Evolutionary conservation across 495 filamentous ascomycete species (phyloP).

Genomic region (Thermothielavioides terrestris): DNA sequence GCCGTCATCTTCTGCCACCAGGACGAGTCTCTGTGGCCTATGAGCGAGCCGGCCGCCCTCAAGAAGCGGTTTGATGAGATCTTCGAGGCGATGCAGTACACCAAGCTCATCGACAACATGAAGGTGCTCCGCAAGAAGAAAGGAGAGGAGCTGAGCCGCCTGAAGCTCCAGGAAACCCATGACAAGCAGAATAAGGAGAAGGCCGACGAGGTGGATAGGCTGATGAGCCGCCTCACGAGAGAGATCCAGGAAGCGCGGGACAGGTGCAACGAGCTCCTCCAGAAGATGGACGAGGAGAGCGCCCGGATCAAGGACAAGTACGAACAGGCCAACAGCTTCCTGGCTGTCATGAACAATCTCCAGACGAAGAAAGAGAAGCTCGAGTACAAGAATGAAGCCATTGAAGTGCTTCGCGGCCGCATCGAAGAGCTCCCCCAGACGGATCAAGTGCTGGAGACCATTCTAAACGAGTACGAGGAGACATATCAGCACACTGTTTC

Average conservation of each 20-base stretch:
- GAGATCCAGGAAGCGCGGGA: conserved; percentile 64
- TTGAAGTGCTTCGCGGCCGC: conserved; percentile 58
- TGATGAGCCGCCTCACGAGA: conserved; percentile 51
- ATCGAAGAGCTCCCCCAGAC: conserved; percentile 68
- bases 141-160: conserved; percentile 59
- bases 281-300: conserved; percentile 35
- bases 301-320: conserved; percentile 36
- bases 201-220: conserved; percentile 61
- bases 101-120: conserved; percentile 92
- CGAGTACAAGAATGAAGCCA: conserved; percentile 45
- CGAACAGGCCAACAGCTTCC: conserved; percentile 37
- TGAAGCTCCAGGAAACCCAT: conserved; percentile 63
- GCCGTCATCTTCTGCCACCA: conserved; percentile 98
- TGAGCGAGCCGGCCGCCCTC: conserved; percentile 76
- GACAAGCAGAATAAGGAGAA: conserved; percentile 81
- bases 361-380: conserved; percentile 52
- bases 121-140: conserved; percentile 76
- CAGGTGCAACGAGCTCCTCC: conserved; percentile 48
- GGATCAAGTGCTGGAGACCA: conserved; percentile 67
- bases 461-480: conserved; percentile 74
- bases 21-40: conserved; percentile 94
- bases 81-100: conserved; percentile 93
- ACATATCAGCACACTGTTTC: conserved; percentile 54
- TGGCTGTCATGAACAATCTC: conserved; percentile 54
- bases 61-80: conserved; percentile 97